Evolutionary conservation across 78 protist genomes (phyloP).

Genomic region (Dictyostelium firmibasis): DNA sequence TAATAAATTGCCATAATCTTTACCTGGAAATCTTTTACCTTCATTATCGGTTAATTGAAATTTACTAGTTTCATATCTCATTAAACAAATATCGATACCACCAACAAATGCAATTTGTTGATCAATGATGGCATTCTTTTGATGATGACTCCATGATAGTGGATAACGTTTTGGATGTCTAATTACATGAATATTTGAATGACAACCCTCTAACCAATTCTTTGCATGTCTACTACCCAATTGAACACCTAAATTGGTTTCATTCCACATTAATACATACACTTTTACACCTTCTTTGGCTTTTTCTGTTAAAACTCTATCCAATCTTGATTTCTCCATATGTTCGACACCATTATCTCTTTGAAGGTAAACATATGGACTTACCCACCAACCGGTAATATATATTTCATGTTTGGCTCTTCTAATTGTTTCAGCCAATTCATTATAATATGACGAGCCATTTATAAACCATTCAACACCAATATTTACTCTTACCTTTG

Average conservation of each 20-base stretch:
- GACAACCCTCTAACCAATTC: slow-evolving; percentile 38
- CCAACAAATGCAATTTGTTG: slow-evolving; percentile 87
- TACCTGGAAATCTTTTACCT: slow-evolving; percentile 33
- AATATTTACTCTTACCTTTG: not conserved
- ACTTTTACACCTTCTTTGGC: slow-evolving; percentile 81
- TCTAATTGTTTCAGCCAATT: not conserved
- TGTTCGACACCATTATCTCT: not conserved
- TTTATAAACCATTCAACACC: slow-evolving; percentile 43
- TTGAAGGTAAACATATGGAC: slow-evolving; percentile 60
- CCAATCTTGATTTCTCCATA: slow-evolving; percentile 54
- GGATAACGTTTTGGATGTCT: slow-evolving; percentile 65
- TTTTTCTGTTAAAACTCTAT: slow-evolving; percentile 38
- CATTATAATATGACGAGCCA: slow-evolving; percentile 28
- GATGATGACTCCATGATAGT: slow-evolving; percentile 87
- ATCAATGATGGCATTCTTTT: slow-evolving; percentile 86
- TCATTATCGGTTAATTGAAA: slow-evolving; percentile 32
- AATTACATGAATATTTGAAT: slow-evolving; percentile 41
- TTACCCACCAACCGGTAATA: slow-evolving; percentile 80
- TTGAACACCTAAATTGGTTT: slow-evolving; percentile 67
- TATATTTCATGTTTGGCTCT: slow-evolving; percentile 28
- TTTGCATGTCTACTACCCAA: slow-evolving; percentile 37
- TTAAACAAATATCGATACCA: slow-evolving; percentile 88
- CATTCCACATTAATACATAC: slow-evolving; percentile 70
- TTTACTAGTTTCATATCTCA: slow-evolving; percentile 80
- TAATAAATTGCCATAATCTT: slow-evolving; percentile 55